Evolutionary conservation across 169 alveolate genomes (phyloP), one percentile per base, ranked within the genome.

Genomic region (Theileria annulata): DNA sequence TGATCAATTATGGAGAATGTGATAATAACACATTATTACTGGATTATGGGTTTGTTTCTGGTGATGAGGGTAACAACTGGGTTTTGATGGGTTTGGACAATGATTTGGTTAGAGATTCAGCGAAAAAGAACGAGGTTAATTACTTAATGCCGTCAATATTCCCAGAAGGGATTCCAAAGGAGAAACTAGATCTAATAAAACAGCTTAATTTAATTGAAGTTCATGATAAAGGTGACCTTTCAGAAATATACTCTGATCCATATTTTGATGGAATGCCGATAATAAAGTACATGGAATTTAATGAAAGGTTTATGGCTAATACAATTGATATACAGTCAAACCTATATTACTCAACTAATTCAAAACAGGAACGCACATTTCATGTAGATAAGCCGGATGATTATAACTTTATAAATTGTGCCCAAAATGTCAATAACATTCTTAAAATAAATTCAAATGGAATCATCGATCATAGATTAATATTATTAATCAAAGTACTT

Each of bases 251-350:
- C 28, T 77, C 77, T 21, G 73, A 76, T 19, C 90, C 90, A 10
- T 48, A 77, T 56, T 84, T 58, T 47, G 84, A 27, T 66, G 90
- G 90, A 2, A 33, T 84, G 56, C 90, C 90, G n/a, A 49, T 84
- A 48, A 79, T 35, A 28, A 75, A 58, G 66, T 84, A 71, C 68
- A 64, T 54, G 42, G 90, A 84, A 49, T 77, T 62, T 30, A 54
- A 27, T 42, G 35, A 77, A 33, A 84, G 67, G 70, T 84, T 84
- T 33, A 12, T 76, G 75, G 79, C 67, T 19, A 23, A 56, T 21
- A 33, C 59, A 2, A 28, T 13, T 23, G 49, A 48, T 17, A 0
- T 17, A 19, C 56, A n/a, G 33, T 17, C 84, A 84, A 25, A 58
- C 19, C 3, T 56, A 47, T 25, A 70, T 19, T 37, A 23, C 67